Conservation (phyloP, 805 yeast genomes). For the Saccharomyces cerevisiae region DNA sequence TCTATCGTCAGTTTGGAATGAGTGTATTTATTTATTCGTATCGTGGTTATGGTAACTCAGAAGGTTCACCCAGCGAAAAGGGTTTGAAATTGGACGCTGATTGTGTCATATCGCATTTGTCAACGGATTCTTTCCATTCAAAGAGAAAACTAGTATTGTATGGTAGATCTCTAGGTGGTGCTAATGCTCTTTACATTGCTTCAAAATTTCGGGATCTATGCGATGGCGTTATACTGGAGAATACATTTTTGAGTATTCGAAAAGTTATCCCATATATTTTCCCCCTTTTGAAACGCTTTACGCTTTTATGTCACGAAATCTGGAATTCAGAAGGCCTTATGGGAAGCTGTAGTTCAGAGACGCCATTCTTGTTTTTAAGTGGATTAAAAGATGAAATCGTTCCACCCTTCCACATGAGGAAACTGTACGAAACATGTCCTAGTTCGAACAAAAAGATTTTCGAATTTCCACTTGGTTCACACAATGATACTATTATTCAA, state of each 20-base stretch:
- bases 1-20: constrained; percentile 53
- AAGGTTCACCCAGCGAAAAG: constrained; percentile 65
- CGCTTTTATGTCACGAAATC: constrained; percentile 59
- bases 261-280: constrained; percentile 67
- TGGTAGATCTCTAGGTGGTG: constrained; percentile 93
- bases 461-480: constrained; percentile 54
- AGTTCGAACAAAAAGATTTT: constrained; percentile 44
- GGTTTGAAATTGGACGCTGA: constrained; percentile 83
- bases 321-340: constrained; percentile 76
- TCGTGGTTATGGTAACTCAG: constrained; percentile 81
- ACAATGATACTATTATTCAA: constrained; percentile 75
- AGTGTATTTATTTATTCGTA: constrained; percentile 83
- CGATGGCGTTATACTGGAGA: constrained; percentile 69
- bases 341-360: constrained; percentile 37
- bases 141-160: constrained; percentile 54
- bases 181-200: constrained; percentile 80
- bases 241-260: constrained; percentile 71
- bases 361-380: constrained; percentile 64
- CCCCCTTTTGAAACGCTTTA: constrained; percentile 52
- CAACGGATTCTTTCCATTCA: constrained; percentile 40
- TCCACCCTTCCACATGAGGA: constrained; percentile 76
- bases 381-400: constrained; percentile 83
- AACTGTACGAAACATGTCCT: constrained; percentile 45
- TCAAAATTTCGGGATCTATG: constrained; percentile 44
- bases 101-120: constrained; percentile 54